Conservation (phyloP, 176 grass and related monocot genomes). For the Triticum timopheevii region DNA sequence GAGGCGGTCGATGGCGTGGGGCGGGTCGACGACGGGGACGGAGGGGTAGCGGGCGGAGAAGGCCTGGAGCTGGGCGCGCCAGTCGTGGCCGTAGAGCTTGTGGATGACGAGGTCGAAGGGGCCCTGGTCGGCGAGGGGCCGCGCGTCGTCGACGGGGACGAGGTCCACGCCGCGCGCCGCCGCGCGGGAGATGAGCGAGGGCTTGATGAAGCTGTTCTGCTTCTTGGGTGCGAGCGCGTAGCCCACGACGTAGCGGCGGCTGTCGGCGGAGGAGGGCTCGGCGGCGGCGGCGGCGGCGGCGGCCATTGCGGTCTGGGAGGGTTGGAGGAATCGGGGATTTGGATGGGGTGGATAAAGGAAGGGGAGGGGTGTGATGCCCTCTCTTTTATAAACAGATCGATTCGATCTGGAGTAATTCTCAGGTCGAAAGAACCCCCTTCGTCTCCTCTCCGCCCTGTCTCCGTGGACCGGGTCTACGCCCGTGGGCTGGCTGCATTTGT, state of each 20-base stretch:
- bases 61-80: conserved; percentile 69
- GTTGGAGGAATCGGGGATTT: conserved; percentile 15
- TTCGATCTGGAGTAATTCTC: conserved; percentile 11
- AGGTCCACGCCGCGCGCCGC: conserved; percentile 61
- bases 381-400: conserved; percentile 32
- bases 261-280: conserved; percentile 31
- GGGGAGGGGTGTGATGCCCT: conserved; percentile 27
- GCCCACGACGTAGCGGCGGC: conserved; percentile 48
- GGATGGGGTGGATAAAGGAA: conserved; percentile 20
- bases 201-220: conserved; percentile 82
- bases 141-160: conserved; percentile 56
- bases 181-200: conserved; percentile 55
- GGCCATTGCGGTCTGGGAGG: conserved; percentile 24
- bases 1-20: conserved; percentile 81
- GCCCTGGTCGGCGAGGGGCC: conserved; percentile 67
- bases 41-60: conserved; percentile 53
- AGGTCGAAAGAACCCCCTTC: conserved; percentile 2
- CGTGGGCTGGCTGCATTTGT: neutral
- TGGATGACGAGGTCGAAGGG: conserved; percentile 88
- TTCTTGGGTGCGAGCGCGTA: conserved; percentile 89
- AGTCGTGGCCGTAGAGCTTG: conserved; percentile 73
- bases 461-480: conserved; percentile 12
- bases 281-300: conserved; percentile 39
- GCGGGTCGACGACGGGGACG: conserved; percentile 66
- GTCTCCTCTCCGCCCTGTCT: neutral